These are phyloP conservation scores for Cyberlindnera samutprakarnensis DNA, from an alignment of 805 yeast species.

Conservation along the genomic window DNA sequence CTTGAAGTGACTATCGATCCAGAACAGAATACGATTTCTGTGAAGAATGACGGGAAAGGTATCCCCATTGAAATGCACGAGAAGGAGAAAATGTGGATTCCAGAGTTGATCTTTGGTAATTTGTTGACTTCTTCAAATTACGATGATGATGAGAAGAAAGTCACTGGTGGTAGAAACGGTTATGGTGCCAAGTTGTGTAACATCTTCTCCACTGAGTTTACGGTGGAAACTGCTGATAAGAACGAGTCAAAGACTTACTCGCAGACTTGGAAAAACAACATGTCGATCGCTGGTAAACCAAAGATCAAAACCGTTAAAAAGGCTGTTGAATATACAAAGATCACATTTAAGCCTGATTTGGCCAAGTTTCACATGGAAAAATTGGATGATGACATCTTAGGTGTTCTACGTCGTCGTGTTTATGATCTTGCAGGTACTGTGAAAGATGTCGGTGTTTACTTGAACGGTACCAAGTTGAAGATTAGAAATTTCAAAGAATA, in stretches of 20 bases:
- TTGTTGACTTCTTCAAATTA: slow-evolving; percentile 91
- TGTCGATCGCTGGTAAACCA: slow-evolving; percentile 74
- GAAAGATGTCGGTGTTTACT: slow-evolving; percentile 65
- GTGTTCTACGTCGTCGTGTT: slow-evolving; percentile 87
- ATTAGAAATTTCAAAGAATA: slow-evolving; percentile 76
- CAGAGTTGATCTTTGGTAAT: slow-evolving; percentile 94
- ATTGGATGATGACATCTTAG: slow-evolving; percentile 74
- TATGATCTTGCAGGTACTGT: slow-evolving; percentile 95
- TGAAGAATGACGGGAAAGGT: slow-evolving; percentile 90
- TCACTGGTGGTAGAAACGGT: slow-evolving; percentile 98
- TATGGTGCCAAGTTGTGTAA: slow-evolving; percentile 97
- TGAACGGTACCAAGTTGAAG: slow-evolving; percentile 67
- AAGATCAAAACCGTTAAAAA: slow-evolving; percentile 41
- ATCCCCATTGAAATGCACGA: slow-evolving; percentile 91
- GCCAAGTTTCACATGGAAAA: slow-evolving; percentile 76
- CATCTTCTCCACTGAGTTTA: slow-evolving; percentile 84
- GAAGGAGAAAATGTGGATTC: slow-evolving; percentile 88
- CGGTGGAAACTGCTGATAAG: slow-evolving; percentile 83
- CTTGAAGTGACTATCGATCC: slow-evolving; percentile 77
- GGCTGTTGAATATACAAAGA: slow-evolving; percentile 73
- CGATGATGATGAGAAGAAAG: slow-evolving; percentile 91
- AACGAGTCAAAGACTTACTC: slow-evolving; percentile 51
- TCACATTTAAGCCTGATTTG: slow-evolving; percentile 85
- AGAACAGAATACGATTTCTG: slow-evolving; percentile 66
- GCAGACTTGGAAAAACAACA: slow-evolving; percentile 85